Base-by-base conservation (phyloP, 495 filamentous ascomycete genomes). In the Chaetomium tenue region DNA sequence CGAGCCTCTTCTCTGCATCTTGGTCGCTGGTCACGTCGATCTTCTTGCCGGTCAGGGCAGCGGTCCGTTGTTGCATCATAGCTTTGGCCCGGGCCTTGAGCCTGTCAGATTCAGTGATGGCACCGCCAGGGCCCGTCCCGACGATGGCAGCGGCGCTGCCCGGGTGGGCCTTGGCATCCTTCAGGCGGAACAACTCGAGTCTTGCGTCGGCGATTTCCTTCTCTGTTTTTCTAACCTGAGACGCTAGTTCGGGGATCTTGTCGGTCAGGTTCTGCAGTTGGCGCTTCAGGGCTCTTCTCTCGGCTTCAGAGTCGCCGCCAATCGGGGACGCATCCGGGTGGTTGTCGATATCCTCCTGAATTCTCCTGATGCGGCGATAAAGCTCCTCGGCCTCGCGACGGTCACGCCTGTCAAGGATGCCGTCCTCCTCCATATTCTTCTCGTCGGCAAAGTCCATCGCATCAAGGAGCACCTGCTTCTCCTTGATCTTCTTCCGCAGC, bases 401-500 rank as follows among this genome's bases (percentile, higher is more conserved):
- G 75, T 99, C 95, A 61, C 88, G 86, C 52, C 94, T 87, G 71
- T 98, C 95, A 28, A 97, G 83, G 22, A 88, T 88, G 65, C 97
- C 94, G 66, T 98, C 94, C 73, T 97, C 90, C 69, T 98, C 95
- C 2, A 85, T 86, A 53, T 85, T 83, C 72, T 90, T 91, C 76
- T 97, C 93, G 67, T 98, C 95, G 69, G 92, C 89, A 75, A 97
- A 97, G 71, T 99, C 95, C 74, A 96, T 92, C 2, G 95, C 94
- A 74, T 98, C 93, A n/a, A 99, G 82, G 69, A 99, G 81, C 18
- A 99, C 86, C 75, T 96, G 91, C 73, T 94, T 92, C 79, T 99
- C 95, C 52, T 88, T 90, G 65, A 99, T 92, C 75, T 91, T 91
- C 82, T 98, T 99, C 33, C 83, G 86, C 58, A 99, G 74, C 66